These are phyloP conservation scores for Dispira parvispora DNA, from an alignment of 192 early-diverging fungal genomes.

Conservation along the genomic window DNA sequence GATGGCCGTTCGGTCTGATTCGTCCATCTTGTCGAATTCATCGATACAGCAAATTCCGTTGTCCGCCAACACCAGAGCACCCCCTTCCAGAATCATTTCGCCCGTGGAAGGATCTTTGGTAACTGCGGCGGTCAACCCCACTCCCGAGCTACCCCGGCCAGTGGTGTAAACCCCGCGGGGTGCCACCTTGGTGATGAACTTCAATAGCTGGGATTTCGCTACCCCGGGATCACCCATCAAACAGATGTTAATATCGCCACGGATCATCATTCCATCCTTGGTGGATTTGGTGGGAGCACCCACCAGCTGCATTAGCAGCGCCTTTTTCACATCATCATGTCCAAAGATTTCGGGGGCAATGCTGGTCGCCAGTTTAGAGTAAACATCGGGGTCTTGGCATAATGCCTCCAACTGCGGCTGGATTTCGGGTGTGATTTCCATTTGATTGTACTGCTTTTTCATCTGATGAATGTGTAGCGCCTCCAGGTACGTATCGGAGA, in stretches of 20 bases:
- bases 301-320: conserved; percentile 70
- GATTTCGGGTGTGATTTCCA: conserved; percentile 40
- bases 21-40: conserved; percentile 99
- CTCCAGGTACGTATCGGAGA: conserved; percentile 92
- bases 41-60: conserved; percentile 98
- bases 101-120: conserved; percentile 83
- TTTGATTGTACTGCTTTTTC: conserved; percentile 84
- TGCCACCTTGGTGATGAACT: conserved; percentile 83
- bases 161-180: conserved; percentile 96
- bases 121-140: conserved; percentile 90
- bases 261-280: conserved; percentile 86
- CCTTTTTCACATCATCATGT: conserved; percentile 84
- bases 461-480: conserved; percentile 69
- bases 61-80: conserved; percentile 92
- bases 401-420: conserved; percentile 35
- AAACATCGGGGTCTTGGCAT: conserved; percentile 47
- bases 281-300: conserved; percentile 64
- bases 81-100: conserved; percentile 95
- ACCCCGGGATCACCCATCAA: conserved; percentile 99
- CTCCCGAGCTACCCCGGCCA: conserved; percentile 85
- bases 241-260: conserved; percentile 94
- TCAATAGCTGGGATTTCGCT: conserved; percentile 93
- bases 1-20: conserved; percentile 87
- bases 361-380: conserved; percentile 50
- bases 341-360: conserved; percentile 88